Evolutionary conservation across 305 asterid genomes (phyloP).

Genomic region (Plantago lanceolata): DNA sequence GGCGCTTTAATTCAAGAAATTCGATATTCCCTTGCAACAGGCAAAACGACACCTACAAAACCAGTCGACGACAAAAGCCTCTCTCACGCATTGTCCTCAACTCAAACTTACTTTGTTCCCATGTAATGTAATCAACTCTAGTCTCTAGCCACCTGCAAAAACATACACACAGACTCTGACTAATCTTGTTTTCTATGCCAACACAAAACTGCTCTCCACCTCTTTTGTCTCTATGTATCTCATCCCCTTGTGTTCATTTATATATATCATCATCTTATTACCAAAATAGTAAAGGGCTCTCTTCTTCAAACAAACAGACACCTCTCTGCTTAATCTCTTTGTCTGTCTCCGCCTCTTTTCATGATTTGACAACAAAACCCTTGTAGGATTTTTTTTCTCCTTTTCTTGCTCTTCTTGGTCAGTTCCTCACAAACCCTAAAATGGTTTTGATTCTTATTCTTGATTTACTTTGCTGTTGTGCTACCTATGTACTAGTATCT

Average conservation of each 20-base stretch:
- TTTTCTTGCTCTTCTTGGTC: conserved; percentile 31
- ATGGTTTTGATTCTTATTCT: background rate
- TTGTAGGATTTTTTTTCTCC: conserved; percentile 20
- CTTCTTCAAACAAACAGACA: background rate
- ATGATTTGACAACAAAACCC: conserved; percentile 31
- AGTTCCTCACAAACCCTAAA: conserved; percentile 24
- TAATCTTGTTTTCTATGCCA: conserved; percentile 20
- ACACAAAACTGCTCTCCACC: conserved; percentile 20
- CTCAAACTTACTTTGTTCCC: background rate
- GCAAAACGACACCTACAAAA: conserved; percentile 40
- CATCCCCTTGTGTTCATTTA: conserved; percentile 14
- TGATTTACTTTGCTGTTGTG: no score
- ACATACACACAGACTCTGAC: conserved; percentile 26
- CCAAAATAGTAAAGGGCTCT: conserved; percentile 15
- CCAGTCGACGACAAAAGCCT: conserved; percentile 57
- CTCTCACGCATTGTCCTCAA: conserved; percentile 54
- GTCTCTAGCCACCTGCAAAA: conserved; percentile 18
- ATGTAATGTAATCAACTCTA: conserved; percentile 39
- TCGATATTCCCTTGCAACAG: conserved; percentile 59
- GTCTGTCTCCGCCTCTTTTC: background rate
- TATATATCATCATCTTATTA: background rate
- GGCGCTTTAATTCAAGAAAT: conserved; percentile 66
- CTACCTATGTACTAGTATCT: no score
- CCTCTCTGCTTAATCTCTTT: background rate
- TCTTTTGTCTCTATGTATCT: conserved; percentile 20